A percentile compares a stretch with the other conserved stretches of the same genome.
Evolutionary conservation across 2,329 filamentous ascomycete genomes (phyloP).

Genomic region (Ustulina deusta): DNA sequence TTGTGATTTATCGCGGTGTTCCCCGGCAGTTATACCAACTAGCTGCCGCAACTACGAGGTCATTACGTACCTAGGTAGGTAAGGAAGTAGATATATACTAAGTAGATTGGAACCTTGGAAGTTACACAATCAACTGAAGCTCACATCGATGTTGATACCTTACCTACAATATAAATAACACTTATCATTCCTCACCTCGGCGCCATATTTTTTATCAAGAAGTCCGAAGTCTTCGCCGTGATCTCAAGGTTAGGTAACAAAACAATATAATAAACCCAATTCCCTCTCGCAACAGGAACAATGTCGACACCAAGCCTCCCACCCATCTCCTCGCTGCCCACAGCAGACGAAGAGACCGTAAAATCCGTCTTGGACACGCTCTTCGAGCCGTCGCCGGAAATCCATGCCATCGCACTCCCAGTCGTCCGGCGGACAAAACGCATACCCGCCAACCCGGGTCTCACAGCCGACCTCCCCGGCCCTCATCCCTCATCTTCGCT

Average conservation of each 20-base stretch:
- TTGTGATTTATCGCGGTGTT: slow-evolving; percentile 32
- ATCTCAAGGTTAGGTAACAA: too few relatives aligned
- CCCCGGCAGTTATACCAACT: slow-evolving; percentile 6
- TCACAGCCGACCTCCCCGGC: slow-evolving; percentile 86
- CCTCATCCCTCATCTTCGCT: slow-evolving; percentile 65
- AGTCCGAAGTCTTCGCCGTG: too few relatives aligned
- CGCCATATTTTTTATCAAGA: neutral
- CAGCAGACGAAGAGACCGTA: slow-evolving; percentile 67
- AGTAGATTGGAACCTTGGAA: too few relatives aligned
- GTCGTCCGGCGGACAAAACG: slow-evolving; percentile 62
- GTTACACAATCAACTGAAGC: neutral
- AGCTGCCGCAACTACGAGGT: neutral
- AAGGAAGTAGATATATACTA: too few relatives aligned
- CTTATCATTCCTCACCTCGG: neutral
- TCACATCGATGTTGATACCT: neutral
- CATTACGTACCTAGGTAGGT: neutral
- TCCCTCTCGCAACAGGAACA: too few relatives aligned
- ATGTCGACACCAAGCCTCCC: slow-evolving; percentile 62
- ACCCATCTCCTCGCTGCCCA: slow-evolving; percentile 65
- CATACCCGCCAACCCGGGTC: slow-evolving; percentile 72
- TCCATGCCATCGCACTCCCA: slow-evolving; percentile 79
- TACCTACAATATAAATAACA: neutral
- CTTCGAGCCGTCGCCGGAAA: slow-evolving; percentile 83
- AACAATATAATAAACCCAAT: too few relatives aligned
- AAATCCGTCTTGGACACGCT: slow-evolving; percentile 76